Evolutionary conservation across 176 grass and related monocot genomes (phyloP), one percentile per base, ranked within the genome.

Genomic region (Alopecurus myosuroides): DNA sequence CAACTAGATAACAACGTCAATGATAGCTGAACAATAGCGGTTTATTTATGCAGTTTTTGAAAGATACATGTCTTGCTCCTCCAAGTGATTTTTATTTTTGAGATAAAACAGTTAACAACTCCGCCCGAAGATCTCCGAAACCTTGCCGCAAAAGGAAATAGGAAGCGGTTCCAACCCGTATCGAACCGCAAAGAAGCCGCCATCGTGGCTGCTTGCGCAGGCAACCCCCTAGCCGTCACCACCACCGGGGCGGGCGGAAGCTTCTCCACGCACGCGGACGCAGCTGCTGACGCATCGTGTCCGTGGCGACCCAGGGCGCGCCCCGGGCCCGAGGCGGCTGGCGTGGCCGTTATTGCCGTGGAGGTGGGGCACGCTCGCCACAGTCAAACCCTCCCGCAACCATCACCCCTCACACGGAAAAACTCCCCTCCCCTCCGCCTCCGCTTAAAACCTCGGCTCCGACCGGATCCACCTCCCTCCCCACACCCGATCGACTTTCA

Each of bases 211-310:
- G 51, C 42, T 44, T 44, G 41, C 41, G 41, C 1, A 7, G 10
- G 41, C 41, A 42, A n/a, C 10, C 41, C 41, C 41, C 41, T 42
- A 42, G 41, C 41, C 41, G 41, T 42, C 41, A 42, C 9, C 41
- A 42, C 41, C 41, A 42, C 41, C 41, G 41, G 30, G 10, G 1
- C 4, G 49, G 3, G 31, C 3, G 74, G 84, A 90, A 90, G 84
- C 64, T 86, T 90, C 88, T 82, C 26, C 11, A 19, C 46, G 41
- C 72, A 78, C 73, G 84, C 83, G 30, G 64, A 71, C 88, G 83
- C 83, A 73, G 26, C 42, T 0, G 88, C 88, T 85, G 82, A 89
- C 82, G 88, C 82, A 34, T 48, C 82, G 48, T 14, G 17, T 4
- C 29, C 88, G 88, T 89, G 88, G 83, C 83, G 40, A 6, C 39